Conservation (phyloP, 2,329 filamentous ascomycete genomes). For the Sarocladium kiliense region DNA sequence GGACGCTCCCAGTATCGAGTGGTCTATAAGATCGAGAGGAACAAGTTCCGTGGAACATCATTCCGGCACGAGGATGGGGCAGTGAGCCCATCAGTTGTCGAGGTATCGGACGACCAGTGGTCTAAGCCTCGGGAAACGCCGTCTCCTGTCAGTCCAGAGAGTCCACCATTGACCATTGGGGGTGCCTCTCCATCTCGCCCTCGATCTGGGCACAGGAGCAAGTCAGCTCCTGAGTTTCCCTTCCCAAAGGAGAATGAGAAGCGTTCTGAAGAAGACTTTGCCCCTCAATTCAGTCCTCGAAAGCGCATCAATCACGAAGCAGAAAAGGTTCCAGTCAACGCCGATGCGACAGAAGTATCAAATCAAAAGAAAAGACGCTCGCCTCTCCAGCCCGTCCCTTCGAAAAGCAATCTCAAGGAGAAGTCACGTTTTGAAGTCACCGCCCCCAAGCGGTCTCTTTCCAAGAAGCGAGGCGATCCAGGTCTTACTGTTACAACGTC, state of each 20-base stretch:
- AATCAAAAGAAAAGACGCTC: constrained; percentile 43
- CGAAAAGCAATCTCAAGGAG: not conserved
- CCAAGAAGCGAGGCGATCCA: constrained; percentile 22
- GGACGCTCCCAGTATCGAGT: constrained; percentile 40
- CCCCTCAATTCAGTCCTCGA: not conserved
- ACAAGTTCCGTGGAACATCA: constrained; percentile 38
- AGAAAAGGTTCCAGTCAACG: not conserved
- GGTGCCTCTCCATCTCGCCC: not conserved
- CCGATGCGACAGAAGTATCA: constrained; percentile 15
- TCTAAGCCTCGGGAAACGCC: not conserved
- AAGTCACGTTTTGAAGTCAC: constrained; percentile 15
- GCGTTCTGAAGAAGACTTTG: not conserved
- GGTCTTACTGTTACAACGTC: not conserved
- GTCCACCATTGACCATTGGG: not conserved
- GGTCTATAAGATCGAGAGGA: constrained; percentile 55
- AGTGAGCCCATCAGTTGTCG: constrained; percentile 18
- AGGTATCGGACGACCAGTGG: constrained; percentile 20
- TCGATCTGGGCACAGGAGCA: not conserved
- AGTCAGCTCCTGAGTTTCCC: not conserved
- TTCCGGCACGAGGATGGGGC: constrained; percentile 28
- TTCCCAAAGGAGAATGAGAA: not conserved
- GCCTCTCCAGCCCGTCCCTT: constrained; percentile 21
- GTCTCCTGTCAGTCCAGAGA: not conserved
- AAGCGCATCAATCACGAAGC: not conserved
- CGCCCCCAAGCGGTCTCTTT: constrained; percentile 16